phyloP scores from a whole-genome alignment of 108 stramenopile genomes.

The Cyclotella baltica region DNA sequence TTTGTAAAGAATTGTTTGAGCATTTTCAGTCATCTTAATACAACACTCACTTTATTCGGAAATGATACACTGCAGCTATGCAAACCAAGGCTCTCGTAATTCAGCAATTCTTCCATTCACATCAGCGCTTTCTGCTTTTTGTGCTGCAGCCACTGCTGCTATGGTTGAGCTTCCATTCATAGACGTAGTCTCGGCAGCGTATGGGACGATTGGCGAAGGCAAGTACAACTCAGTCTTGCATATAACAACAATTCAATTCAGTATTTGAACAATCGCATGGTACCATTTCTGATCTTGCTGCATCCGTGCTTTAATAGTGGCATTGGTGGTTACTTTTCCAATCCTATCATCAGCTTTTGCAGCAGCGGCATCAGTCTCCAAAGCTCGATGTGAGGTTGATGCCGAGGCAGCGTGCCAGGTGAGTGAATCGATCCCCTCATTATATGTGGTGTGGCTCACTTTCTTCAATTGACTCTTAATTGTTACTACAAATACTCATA shows the following conservation, averaged over 20 bases:
- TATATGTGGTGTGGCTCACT: background rate
- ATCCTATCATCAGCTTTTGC: constrained; percentile 79
- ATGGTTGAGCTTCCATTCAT: constrained; percentile 87
- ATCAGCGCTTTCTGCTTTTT: constrained; percentile 80
- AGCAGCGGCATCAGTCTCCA: constrained; percentile 89
- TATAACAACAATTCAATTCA: background rate
- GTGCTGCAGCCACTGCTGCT: constrained; percentile 91
- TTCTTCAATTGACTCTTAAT: background rate
- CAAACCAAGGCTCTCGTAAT: constrained; percentile 88
- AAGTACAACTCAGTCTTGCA: background rate
- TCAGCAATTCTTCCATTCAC: constrained; percentile 92
- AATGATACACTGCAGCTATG: constrained; percentile 56
- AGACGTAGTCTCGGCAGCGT: constrained; percentile 64
- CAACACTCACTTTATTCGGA: background rate
- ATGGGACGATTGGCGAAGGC: constrained; percentile 49
- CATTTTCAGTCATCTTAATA: background rate
- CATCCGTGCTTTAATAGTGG: constrained; percentile 29
- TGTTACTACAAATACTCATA: constrained; percentile 18
- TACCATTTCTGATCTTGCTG: background rate
- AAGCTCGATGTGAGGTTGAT: constrained; percentile 89
- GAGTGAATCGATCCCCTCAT: background rate
- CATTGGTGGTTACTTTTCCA: constrained; percentile 69
- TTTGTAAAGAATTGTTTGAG: background rate
- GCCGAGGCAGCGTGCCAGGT: constrained; percentile 74
- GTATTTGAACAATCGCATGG: background rate